Evolutionary conservation across 2,329 filamentous ascomycete species (phyloP).

Genomic region (Fusarium tricinctum): DNA sequence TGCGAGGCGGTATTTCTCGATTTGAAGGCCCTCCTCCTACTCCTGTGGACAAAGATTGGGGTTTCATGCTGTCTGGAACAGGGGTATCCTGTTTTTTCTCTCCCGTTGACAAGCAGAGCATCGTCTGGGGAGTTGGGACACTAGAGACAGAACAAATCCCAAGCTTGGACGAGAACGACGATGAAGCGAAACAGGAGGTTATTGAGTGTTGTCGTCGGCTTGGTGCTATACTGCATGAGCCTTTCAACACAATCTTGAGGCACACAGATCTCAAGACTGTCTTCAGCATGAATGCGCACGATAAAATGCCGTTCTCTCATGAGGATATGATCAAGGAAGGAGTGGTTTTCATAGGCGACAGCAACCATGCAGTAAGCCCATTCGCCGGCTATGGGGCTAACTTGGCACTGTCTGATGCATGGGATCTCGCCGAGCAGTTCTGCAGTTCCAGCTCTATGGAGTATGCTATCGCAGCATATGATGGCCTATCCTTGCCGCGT

Average conservation of each 20-base stretch:
- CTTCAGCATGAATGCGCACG: slow-evolving; percentile 58
- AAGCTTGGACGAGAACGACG: slow-evolving; percentile 21
- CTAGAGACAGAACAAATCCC: slow-evolving; percentile 44
- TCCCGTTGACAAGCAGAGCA: slow-evolving; percentile 57
- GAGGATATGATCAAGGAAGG: slow-evolving; percentile 39
- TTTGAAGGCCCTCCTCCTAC: slow-evolving; percentile 54
- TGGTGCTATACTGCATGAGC: slow-evolving; percentile 55
- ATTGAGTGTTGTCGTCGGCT: slow-evolving; percentile 52
- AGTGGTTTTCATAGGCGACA: slow-evolving; percentile 64
- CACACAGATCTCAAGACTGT: slow-evolving; percentile 57
- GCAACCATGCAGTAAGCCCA: slow-evolving; percentile 64
- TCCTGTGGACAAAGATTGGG: slow-evolving; percentile 57
- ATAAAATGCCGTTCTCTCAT: slow-evolving; percentile 62
- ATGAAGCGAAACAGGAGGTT: slow-evolving; percentile 49
- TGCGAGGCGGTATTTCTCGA: slow-evolving; percentile 56
- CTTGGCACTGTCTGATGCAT: slow-evolving; percentile 62
- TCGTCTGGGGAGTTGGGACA: slow-evolving; percentile 61
- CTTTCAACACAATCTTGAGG: slow-evolving; percentile 57
- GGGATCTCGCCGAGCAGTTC: slow-evolving; percentile 61
- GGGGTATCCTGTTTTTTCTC: slow-evolving; percentile 61
- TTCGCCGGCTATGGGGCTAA: slow-evolving; percentile 66
- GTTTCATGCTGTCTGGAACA: slow-evolving; percentile 55
- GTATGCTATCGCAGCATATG: slow-evolving; percentile 53
- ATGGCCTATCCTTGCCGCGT: slow-evolving; percentile 54
- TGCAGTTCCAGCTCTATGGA: slow-evolving; percentile 47